phyloP scores from a whole-genome alignment of 495 filamentous ascomycete genomes.

The Beverwykella pulmonaria region DNA sequence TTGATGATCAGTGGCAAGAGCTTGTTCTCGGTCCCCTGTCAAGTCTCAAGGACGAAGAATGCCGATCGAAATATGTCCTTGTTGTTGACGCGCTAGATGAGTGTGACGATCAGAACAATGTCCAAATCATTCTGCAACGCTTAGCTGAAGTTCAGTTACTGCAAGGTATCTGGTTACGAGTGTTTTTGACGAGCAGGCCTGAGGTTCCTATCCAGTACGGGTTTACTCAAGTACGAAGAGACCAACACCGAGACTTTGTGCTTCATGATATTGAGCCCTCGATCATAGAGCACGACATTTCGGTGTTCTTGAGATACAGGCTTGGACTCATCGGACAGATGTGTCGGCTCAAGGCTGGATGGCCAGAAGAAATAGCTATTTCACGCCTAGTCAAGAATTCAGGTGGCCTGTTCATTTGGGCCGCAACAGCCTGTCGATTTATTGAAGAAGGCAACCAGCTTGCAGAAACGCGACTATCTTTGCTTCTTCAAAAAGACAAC shows the following conservation, averaged over 20 bases:
- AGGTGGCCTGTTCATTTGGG: too few relatives aligned
- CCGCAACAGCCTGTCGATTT: too few relatives aligned
- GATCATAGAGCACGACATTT: too few relatives aligned
- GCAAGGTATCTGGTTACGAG: conserved; percentile 27
- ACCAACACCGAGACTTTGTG: conserved; percentile 25
- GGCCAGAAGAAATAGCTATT: too few relatives aligned
- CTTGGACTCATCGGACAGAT: too few relatives aligned
- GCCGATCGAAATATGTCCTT: conserved; percentile 11
- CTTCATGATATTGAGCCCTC: too few relatives aligned
- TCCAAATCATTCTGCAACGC: conserved; percentile 39
- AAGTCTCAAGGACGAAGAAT: not conserved
- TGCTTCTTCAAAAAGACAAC: too few relatives aligned
- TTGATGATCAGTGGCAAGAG: conserved; percentile 16
- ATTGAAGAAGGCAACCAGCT: too few relatives aligned
- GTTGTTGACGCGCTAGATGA: conserved; percentile 48
- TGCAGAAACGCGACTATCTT: too few relatives aligned
- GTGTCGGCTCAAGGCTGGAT: too few relatives aligned
- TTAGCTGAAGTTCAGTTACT: conserved; percentile 36
- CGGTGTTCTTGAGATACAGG: too few relatives aligned
- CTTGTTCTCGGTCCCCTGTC: conserved; percentile 16
- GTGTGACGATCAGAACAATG: conserved; percentile 39
- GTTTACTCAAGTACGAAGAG: conserved; percentile 12
- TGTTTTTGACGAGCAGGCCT: conserved; percentile 47
- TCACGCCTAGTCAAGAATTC: too few relatives aligned
- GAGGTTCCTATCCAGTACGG: conserved; percentile 39